Base-by-base conservation (phyloP, 345 rosid species). In the Euphorbia lathyris region DNA sequence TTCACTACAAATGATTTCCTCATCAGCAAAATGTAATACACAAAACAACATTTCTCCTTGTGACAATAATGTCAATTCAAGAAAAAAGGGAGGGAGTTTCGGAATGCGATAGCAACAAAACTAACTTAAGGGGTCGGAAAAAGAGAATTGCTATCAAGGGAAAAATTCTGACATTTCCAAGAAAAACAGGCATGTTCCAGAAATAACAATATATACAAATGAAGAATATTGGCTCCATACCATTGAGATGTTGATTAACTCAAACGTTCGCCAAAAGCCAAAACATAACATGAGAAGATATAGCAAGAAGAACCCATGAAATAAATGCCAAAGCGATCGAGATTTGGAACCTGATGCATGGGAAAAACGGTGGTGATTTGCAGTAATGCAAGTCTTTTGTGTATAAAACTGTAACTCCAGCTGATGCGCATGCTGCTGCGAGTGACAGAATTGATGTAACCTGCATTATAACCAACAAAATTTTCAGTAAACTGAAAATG, bases 201-300 rank as follows among this genome's bases (percentile, higher is more conserved):
- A 60, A 13, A 20, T 12, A 48, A 29, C 58, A 20, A 59, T 59
- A 59, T 69, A 26, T 59, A 69, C 73, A 59, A n/a, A 23, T 40
- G 52, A 69, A n/a, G 57, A 42, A 68, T 19, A 66, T n/a, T n/a
- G n/a, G n/a, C n/a, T n/a, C n/a, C n/a, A n/a, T n/a, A n/a, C n/a
- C n/a, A n/a, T n/a, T n/a, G n/a, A n/a, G n/a, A n/a, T n/a, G n/a
- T n/a, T n/a, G n/a, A n/a, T n/a, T 5, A 47, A 40, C 43, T 71
- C 71, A 80, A 56, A 77, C 50, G 9, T 78, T 42, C 13, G 83
- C 83, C 75, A 80, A 48, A 20, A 80, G 78, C 83, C 83, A 77
- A 69, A 80, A 71, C 83, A 80, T 80, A 23, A 74, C 74, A 47
- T 74, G 80, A 68, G 81, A 80, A 20, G 83, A 80, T 60, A 77